Conservation (phyloP, 1,284 basidiomycete species). For the Boletus nobilissimus region DNA sequence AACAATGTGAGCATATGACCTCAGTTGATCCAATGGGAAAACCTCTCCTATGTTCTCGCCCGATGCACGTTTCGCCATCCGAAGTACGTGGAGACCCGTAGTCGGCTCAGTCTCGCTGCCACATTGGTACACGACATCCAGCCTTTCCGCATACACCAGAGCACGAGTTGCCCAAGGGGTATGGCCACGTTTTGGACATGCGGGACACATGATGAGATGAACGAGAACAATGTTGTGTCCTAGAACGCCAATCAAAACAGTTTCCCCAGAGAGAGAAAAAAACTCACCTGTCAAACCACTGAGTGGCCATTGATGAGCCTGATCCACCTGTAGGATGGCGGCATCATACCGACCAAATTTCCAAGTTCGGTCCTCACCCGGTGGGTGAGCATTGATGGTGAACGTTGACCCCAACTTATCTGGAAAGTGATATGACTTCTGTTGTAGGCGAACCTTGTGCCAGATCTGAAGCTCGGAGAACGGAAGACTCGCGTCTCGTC, state of each 20-base stretch:
- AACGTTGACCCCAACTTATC: not conserved
- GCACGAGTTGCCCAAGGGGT: not conserved
- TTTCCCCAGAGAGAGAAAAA: no score
- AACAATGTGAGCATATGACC: conserved; percentile 37
- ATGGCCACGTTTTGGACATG: no score
- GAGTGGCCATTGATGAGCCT: no score
- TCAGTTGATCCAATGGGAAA: conserved; percentile 41
- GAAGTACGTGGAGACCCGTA: conserved; percentile 41
- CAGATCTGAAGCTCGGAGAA: not conserved
- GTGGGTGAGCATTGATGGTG: no score
- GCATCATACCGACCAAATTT: no score
- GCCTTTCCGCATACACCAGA: not conserved
- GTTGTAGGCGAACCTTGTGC: not conserved
- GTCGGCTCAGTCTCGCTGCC: conserved; percentile 20
- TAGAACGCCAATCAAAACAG: no score
- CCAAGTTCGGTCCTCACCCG: no score
- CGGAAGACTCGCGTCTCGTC: not conserved
- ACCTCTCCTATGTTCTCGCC: conserved; percentile 38
- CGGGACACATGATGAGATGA: no score
- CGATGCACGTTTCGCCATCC: conserved; percentile 28
- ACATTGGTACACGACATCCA: not conserved
- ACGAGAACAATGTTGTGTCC: no score
- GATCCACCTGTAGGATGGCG: no score
- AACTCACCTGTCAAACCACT: no score
- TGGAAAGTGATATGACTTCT: not conserved